phyloP scores from a whole-genome alignment of 1,284 basidiomycete species.

The Gomphus bonarii region DNA sequence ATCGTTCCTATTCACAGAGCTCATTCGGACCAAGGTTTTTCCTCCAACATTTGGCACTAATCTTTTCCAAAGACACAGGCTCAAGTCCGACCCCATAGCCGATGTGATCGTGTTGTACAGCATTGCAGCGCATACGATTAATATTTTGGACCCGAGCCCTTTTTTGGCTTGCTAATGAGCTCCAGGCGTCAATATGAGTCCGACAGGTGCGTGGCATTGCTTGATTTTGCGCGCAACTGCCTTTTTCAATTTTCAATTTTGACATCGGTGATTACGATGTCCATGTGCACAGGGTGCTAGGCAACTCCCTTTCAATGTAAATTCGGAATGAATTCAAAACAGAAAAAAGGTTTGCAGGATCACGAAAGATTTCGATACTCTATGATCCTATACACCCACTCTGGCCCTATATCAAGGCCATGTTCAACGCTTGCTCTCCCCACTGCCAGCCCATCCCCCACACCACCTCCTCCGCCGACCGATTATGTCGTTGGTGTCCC shows the following conservation, averaged over 20 bases:
- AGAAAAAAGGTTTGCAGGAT: background rate
- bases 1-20: background rate
- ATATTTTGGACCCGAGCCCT: background rate
- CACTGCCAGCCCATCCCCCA: background rate
- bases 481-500: slow-evolving; percentile 1
- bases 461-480: background rate
- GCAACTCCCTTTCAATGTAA: slow-evolving; percentile 1
- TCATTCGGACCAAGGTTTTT: background rate
- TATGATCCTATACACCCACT: background rate
- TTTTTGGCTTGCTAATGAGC: background rate
- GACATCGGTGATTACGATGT: slow-evolving; percentile 7
- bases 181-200: background rate
- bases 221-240: background rate
- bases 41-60: too few relatives aligned
- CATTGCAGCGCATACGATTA: background rate
- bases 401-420: background rate
- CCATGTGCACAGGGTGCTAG: background rate
- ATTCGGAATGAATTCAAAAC: background rate
- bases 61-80: background rate
- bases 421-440: background rate
- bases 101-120: background rate
- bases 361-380: background rate
- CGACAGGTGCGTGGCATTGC: background rate
- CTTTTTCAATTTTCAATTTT: background rate
- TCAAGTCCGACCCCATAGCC: background rate